Evolutionary conservation across 352 stramenopile genomes (phyloP), one percentile per base, ranked within the genome.

Genomic region (Phytophthora pinifolia): DNA sequence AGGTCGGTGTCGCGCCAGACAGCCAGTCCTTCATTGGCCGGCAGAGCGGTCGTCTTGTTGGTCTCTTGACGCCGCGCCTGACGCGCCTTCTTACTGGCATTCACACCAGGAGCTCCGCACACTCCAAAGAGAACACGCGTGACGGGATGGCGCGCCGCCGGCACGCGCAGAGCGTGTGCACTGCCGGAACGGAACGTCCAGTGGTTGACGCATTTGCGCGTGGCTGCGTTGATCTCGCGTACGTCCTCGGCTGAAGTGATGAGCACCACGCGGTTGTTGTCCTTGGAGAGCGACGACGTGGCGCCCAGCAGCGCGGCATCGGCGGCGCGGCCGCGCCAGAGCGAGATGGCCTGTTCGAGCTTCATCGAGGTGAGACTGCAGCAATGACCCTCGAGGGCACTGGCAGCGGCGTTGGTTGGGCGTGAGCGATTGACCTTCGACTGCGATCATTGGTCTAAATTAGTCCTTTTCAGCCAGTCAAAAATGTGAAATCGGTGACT

Each of bases 151-250:
- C 78, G 76, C 59, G 74, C 73, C 9, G 81, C 81, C 9, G 65
- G 54, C n/a, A 88, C 45, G 13, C 59, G 68, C 27, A 91, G 49
- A 35, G 76, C 76, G 27, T 77, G 46, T 17, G 52, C 56, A 45
- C 76, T 82, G 20, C 72, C 77, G 27, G 72, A 46, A 12, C 76
- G 74, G 61, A 91, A 88, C 20, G 74, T 81, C 81, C 81, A 91
- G 70, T 91, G 76, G 67, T 88, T 83, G 36, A 86, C 49, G 44
- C 76, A 91, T 61, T 91, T 83, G 62, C 76, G 72, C 42, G 81
- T 70, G 27, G 77, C 59, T 38, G 66, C 63, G 59, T 72, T 81
- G 59, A 83, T 76, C 59, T 92, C 82, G 34, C 85, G 72, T 51
- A 92, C 73, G 47, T 89, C 77, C 47, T 76, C 74, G 27, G 58